A percentile compares a stretch with the other conserved stretches of the same genome.
Evolutionary conservation across 2,329 filamentous ascomycete genomes (phyloP).

Genomic region (Epichloe sylvatica): DNA sequence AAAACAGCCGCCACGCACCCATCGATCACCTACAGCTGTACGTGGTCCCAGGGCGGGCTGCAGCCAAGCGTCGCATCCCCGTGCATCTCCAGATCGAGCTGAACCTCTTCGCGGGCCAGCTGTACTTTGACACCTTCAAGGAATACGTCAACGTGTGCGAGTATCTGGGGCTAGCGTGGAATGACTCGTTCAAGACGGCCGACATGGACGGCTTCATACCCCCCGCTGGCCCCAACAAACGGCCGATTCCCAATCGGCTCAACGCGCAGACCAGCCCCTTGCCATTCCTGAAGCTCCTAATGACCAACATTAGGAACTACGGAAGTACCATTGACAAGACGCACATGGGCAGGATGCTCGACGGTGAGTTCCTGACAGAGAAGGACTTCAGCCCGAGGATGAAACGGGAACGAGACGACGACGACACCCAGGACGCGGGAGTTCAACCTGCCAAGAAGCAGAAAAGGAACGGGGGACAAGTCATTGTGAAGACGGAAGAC

Average conservation of each 20-base stretch:
- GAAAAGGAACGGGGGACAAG: neutral
- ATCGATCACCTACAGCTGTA: no score
- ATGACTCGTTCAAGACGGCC: no score
- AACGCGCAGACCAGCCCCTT: slow-evolving; percentile 18
- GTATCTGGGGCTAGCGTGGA: slow-evolving; percentile 34
- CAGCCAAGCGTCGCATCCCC: neutral
- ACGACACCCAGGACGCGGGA: neutral
- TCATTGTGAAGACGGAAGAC: neutral
- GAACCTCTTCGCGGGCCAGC: slow-evolving; percentile 54
- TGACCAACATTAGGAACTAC: slow-evolving; percentile 23
- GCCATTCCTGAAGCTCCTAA: slow-evolving; percentile 22
- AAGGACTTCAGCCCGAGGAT: slow-evolving; percentile 8
- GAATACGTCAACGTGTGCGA: slow-evolving; percentile 41
- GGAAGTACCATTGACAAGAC: slow-evolving; percentile 26
- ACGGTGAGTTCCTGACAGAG: slow-evolving; percentile 14
- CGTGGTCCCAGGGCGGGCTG: no score
- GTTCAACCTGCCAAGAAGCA: neutral
- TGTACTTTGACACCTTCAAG: slow-evolving; percentile 41
- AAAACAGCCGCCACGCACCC: no score
- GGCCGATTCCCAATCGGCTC: neutral
- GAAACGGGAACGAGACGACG: neutral
- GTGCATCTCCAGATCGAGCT: slow-evolving; percentile 30
- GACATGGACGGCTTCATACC: neutral
- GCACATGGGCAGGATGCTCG: slow-evolving; percentile 26
- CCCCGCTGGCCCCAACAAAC: neutral